A percentile compares a stretch with the other conserved stretches of the same genome.
phyloP scores from a whole-genome alignment of 805 yeast genomes.

The Kurtzmaniella fragi region DNA sequence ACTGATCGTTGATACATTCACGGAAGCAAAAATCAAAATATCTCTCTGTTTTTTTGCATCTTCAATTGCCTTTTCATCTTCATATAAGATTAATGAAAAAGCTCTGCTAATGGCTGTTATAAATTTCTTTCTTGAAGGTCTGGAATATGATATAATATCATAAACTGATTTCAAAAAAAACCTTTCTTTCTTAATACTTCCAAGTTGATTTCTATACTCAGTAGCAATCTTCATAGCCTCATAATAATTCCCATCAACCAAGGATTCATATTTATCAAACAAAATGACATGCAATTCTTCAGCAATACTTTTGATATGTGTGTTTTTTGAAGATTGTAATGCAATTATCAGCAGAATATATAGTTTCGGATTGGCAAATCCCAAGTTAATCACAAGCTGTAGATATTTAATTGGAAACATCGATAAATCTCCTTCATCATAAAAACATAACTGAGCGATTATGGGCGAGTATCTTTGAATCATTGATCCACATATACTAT shows the following conservation, averaged over 20 bases:
- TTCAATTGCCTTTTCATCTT: conserved; percentile 5
- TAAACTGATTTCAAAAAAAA: conserved; percentile 37
- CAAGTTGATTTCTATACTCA: conserved; percentile 28
- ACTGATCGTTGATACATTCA: conserved; percentile 35
- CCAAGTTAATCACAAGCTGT: conserved; percentile 52
- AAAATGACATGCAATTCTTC: conserved; percentile 48
- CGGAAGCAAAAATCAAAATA: conserved; percentile 19
- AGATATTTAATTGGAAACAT: conserved; percentile 50
- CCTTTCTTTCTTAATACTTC: conserved; percentile 18
- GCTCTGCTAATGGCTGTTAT: conserved; percentile 20
- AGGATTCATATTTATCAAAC: conserved; percentile 63
- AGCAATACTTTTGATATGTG: conserved; percentile 44
- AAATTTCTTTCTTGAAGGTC: conserved; percentile 38
- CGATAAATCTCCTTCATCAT: conserved; percentile 43
- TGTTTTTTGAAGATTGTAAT: conserved; percentile 49
- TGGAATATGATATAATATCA: conserved; percentile 35
- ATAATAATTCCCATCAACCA: conserved; percentile 59
- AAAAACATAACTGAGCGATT: conserved; percentile 46
- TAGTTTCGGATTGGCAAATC: conserved; percentile 70
- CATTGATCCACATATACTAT: conserved; percentile 70
- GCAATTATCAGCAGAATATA: conserved; percentile 70
- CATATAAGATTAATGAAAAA: conserved; percentile 6
- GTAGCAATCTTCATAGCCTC: conserved; percentile 60
- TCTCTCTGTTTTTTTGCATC: conserved; percentile 16
- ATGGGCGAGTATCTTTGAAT: conserved; percentile 55